Conservation (phyloP, 83 land plant genomes). For the Larix sibirica region DNA sequence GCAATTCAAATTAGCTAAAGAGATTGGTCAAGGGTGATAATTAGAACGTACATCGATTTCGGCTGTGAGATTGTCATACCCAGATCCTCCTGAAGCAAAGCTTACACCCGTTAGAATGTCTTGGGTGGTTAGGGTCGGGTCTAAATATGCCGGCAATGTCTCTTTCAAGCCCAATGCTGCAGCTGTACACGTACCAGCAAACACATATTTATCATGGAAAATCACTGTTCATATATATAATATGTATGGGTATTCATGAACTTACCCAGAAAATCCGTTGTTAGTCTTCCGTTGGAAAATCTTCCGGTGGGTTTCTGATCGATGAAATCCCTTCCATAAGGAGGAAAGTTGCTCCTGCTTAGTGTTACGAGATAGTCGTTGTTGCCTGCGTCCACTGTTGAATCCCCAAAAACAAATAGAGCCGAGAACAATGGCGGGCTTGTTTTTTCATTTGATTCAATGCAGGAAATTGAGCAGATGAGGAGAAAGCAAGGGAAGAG, state of each 20-base stretch:
- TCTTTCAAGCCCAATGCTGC: constrained; percentile 29
- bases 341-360: neutral
- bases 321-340: constrained; percentile 1
- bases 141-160: constrained; percentile 37
- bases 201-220: neutral
- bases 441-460: no score
- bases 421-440: neutral
- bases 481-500: no score
- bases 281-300: neutral
- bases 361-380: neutral
- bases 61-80: constrained; percentile 40
- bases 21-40: neutral
- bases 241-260: neutral
- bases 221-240: no score
- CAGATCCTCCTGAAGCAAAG: constrained; percentile 46
- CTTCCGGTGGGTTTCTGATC: neutral
- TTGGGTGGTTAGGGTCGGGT: constrained; percentile 19
- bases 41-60: neutral
- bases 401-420: neutral
- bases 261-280: neutral
- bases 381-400: neutral
- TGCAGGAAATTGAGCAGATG: no score
- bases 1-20: neutral
- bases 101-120: constrained; percentile 49
- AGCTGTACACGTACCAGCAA: neutral